Evolutionary conservation across 2,329 filamentous ascomycete species (phyloP), one percentile per base, ranked within the genome.

Genomic region (Cadophora malorum): DNA sequence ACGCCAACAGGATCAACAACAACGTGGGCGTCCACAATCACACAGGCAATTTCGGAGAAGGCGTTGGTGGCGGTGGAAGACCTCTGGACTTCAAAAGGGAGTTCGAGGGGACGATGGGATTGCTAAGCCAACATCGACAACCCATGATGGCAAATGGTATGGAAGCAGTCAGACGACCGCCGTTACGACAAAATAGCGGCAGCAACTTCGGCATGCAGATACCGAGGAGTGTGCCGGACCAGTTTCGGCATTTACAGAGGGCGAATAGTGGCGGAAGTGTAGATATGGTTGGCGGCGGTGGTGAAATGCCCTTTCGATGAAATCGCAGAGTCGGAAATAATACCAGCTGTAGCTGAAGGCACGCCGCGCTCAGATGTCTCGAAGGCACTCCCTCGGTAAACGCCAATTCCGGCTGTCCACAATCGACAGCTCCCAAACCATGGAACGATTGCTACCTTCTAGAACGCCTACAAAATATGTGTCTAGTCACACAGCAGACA

Each of bases 191-290:
- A 60, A 60, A 66, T 28, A 71, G 71, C 41, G 68, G 69, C 4
- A 72, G 71, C 12, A 72, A 58, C 25, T 74, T 67, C 66, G 71
- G 70, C 4, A 64, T 72, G 55, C 69, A 70, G 10, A 74, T 74
- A 9, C 74, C 75, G 21, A 69, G 74, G 45, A 76, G 74, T 67
- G 67, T 76, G 10, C 73, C 74, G 1, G 74, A 75, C 28, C 72
- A 73, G 49, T 72, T 64, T 53, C 64, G 70, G 53, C 68, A 72
- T 41, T 41, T 74, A 45, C 72, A 73, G 41, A 66, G 74, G 33
- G 64, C 70, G 31, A 71, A 68, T 41, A 73, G 71, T 62, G 69
- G 67, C 35, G 67, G 64, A 7, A 68, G 53, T n/a, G 65, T 65
- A 41, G 65, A 56, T 2, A 55, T 69, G 67, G 52, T 63, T 33